Conservation (phyloP, 164 flowering plant species). For the Chimonanthus praecox region DNA sequence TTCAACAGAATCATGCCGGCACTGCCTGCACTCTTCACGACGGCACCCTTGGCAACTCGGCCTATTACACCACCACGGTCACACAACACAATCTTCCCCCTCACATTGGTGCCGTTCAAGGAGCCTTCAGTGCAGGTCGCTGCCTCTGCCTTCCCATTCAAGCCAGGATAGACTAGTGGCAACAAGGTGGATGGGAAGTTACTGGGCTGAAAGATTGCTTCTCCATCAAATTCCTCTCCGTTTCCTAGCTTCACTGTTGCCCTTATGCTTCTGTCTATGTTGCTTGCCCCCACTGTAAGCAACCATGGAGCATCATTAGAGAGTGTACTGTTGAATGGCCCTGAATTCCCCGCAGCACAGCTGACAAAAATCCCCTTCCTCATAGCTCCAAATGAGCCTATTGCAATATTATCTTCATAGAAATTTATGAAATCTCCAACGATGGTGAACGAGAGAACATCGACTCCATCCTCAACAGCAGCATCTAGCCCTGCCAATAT, state of each 20-base stretch:
- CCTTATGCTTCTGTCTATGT: conserved; percentile 31
- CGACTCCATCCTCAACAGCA: conserved; percentile 54
- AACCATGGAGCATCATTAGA: conserved; percentile 62
- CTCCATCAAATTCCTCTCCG: conserved; percentile 30
- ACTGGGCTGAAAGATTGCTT: conserved; percentile 35
- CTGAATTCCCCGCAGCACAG: conserved; percentile 50
- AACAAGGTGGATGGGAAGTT: conserved; percentile 23
- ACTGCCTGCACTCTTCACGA: conserved; percentile 38
- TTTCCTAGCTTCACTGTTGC: conserved; percentile 36
- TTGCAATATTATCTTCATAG: conserved; percentile 23
- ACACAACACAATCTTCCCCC: conserved; percentile 42
- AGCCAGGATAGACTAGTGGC: conserved; percentile 55
- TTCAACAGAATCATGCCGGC: conserved; percentile 32
- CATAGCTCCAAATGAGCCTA: conserved; percentile 42
- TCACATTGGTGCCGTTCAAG: conserved; percentile 18
- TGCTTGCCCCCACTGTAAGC: conserved; percentile 61
- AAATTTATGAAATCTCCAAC: conserved; percentile 21
- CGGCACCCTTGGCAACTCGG: conserved; percentile 28
- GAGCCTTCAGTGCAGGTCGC: conserved; percentile 64
- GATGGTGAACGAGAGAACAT: conserved; percentile 44
- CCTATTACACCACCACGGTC: conserved; percentile 35
- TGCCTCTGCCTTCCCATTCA: conserved; percentile 51
- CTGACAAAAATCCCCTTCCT: conserved; percentile 49
- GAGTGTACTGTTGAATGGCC: conserved; percentile 29
- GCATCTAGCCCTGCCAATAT: conserved; percentile 42